phyloP scores from a whole-genome alignment of 108 stramenopile genomes.

The Fragilaria radians region DNA sequence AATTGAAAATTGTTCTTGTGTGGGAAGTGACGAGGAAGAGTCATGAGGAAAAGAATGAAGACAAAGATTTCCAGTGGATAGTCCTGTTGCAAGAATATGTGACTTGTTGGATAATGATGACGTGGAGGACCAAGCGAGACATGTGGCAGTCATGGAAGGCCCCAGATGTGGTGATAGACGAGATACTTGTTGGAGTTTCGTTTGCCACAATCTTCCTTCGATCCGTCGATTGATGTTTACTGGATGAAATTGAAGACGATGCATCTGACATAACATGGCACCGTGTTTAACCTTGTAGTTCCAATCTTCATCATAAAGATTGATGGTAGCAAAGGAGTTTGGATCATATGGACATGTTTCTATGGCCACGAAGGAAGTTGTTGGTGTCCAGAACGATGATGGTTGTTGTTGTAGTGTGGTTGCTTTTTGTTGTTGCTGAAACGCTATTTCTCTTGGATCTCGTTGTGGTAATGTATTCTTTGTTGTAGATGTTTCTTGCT shows the following conservation, averaged over 20 bases:
- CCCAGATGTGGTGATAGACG: constrained; percentile 52
- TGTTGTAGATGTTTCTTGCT: too few species aligned
- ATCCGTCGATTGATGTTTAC: constrained; percentile 26
- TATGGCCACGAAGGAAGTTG: too few species aligned
- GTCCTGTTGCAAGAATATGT: constrained; percentile 44
- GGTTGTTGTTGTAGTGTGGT: too few species aligned
- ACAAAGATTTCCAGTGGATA: constrained; percentile 64
- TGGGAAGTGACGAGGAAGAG: constrained; percentile 22
- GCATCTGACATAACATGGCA: constrained; percentile 1
- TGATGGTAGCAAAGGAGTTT: constrained; percentile 13
- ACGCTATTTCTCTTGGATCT: too few species aligned
- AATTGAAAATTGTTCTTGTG: constrained; percentile 1
- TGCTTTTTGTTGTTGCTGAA: too few species aligned
- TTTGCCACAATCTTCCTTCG: background rate
- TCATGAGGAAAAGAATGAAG: constrained; percentile 39
- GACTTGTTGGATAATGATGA: background rate
- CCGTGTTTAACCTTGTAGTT: background rate
- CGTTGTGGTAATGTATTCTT: too few species aligned
- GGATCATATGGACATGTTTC: too few species aligned
- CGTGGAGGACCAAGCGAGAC: constrained; percentile 14
- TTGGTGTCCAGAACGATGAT: too few species aligned
- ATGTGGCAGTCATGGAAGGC: constrained; percentile 50
- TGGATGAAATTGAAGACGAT: background rate
- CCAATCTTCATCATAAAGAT: background rate
- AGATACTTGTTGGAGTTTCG: constrained; percentile 14